Evolutionary conservation across 352 stramenopile genomes (phyloP).

Genomic region (Phytophthora boehmeriae): DNA sequence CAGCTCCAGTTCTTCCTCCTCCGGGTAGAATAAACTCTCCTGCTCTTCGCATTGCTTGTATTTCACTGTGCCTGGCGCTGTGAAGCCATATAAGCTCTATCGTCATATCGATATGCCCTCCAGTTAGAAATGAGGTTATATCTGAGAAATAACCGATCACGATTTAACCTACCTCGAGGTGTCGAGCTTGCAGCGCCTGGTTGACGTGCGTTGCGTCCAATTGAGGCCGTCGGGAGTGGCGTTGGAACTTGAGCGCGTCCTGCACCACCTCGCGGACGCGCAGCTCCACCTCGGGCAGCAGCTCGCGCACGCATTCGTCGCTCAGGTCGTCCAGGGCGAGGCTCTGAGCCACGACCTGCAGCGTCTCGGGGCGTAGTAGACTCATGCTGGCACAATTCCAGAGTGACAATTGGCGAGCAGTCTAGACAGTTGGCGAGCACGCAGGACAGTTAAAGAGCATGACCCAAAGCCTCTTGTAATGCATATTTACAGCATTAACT

Average conservation of each 20-base stretch:
- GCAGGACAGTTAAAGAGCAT: too few species aligned
- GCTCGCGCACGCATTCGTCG: conserved; percentile 63
- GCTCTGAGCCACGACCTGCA: conserved; percentile 77
- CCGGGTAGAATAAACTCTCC: conserved; percentile 63
- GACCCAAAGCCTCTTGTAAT: too few species aligned
- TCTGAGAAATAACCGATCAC: not conserved
- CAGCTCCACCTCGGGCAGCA: conserved; percentile 82
- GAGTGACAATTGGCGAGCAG: conserved; percentile 12
- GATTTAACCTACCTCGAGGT: conserved; percentile 54
- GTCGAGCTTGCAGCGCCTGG: conserved; percentile 73
- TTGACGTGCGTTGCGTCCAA: conserved; percentile 77
- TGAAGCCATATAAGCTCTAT: conserved; percentile 82
- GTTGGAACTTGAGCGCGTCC: conserved; percentile 86
- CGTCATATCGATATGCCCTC: not conserved
- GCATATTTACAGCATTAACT: too few species aligned
- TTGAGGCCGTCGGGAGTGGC: conserved; percentile 63
- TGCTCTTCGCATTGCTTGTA: conserved; percentile 72
- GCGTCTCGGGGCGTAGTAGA: conserved; percentile 68
- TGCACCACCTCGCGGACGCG: conserved; percentile 84
- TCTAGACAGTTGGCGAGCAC: too few species aligned
- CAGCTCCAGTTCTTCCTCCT: conserved; percentile 80
- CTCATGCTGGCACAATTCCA: conserved; percentile 61
- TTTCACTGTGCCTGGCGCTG: conserved; percentile 47
- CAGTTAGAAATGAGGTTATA: not conserved
- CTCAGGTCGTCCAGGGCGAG: conserved; percentile 74